phyloP scores from a whole-genome alignment of 164 flowering plant species.

The Annona squamosa region DNA sequence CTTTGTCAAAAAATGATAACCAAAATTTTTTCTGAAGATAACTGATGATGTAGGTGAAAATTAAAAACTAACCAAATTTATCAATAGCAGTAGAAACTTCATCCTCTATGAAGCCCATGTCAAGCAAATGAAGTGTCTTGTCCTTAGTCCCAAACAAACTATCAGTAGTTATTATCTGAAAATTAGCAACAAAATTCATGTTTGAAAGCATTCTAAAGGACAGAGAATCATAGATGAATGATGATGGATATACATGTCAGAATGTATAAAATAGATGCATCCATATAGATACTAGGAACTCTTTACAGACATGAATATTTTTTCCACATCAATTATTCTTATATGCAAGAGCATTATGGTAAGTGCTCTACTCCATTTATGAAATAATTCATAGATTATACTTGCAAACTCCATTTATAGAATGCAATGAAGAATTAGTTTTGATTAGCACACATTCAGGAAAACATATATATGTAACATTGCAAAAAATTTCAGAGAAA shows the following conservation, averaged over 20 bases:
- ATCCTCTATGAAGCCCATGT: conserved; percentile 83
- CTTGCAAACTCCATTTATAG: too few species aligned
- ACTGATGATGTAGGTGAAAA: too few species aligned
- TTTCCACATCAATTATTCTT: background rate
- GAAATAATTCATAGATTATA: too few species aligned
- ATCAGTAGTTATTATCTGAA: conserved; percentile 45
- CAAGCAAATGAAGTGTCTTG: conserved; percentile 65
- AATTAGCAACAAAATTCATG: background rate
- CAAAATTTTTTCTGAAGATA: background rate
- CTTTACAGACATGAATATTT: background rate
- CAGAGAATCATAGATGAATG: background rate
- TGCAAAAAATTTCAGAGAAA: too few species aligned
- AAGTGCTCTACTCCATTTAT: too few species aligned
- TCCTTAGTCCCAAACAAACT: conserved; percentile 73
- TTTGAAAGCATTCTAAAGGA: conserved; percentile 1
- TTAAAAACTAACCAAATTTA: conserved; percentile 53
- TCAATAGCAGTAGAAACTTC: conserved; percentile 75
- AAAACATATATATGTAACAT: too few species aligned
- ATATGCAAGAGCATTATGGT: background rate
- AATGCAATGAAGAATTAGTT: too few species aligned
- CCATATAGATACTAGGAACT: background rate
- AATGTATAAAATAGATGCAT: background rate
- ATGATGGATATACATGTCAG: background rate
- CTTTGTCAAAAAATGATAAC: too few species aligned
- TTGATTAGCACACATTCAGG: too few species aligned